Evolutionary conservation across 2,329 filamentous ascomycete genomes (phyloP).

Genomic region (Fusarium sp.): DNA sequence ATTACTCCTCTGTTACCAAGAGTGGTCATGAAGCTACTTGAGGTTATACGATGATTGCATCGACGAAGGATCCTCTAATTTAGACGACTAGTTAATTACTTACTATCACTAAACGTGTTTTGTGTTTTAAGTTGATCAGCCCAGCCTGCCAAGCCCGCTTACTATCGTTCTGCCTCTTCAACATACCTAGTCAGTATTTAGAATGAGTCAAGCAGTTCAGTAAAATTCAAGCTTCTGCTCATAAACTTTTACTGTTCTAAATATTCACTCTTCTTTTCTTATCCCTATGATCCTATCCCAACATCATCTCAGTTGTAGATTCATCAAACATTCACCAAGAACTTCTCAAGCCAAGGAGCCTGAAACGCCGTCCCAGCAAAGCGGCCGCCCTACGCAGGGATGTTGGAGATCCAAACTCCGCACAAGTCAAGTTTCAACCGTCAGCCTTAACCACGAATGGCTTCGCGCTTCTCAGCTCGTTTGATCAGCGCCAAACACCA

Average conservation of each 20-base stretch:
- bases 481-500: constrained; percentile 26
- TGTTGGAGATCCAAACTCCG: constrained; percentile 26
- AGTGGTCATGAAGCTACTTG: not conserved
- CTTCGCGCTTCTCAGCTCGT: constrained; percentile 25
- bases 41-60: constrained; percentile 3
- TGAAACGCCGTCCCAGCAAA: constrained; percentile 29
- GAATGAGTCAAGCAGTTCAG: not conserved
- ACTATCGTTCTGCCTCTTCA: not conserved
- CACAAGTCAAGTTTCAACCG: too few species aligned
- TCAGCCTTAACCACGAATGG: constrained; percentile 17
- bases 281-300: not conserved
- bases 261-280: not conserved
- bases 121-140: constrained; percentile 15
- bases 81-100: not conserved
- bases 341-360: not conserved
- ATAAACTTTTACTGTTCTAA: too few species aligned
- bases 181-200: not conserved
- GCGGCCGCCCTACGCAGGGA: constrained; percentile 33
- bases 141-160: constrained; percentile 14
- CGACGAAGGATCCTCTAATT: constrained; percentile 7
- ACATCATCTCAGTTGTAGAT: too few species aligned
- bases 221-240: not conserved
- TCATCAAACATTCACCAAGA: not conserved
- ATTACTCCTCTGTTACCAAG: not conserved
- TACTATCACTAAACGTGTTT: constrained; percentile 2